Conservation (phyloP, 129 eudicot genomes). For the Erigeron canadensis region DNA sequence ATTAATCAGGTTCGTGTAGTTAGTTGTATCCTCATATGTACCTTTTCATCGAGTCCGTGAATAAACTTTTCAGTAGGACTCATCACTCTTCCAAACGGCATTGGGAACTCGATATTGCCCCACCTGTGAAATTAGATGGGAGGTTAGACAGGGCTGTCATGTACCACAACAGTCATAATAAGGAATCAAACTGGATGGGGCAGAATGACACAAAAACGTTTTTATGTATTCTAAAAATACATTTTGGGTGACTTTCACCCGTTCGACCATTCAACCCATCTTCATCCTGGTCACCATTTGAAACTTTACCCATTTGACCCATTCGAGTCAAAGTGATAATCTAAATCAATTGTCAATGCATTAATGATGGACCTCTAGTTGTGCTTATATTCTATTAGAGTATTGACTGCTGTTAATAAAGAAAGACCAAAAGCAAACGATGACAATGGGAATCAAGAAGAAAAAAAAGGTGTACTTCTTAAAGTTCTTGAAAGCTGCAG, state of each 20-base stretch:
- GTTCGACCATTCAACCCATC: too few relatives aligned
- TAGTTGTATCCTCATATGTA: constrained; percentile 8
- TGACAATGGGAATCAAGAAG: not conserved
- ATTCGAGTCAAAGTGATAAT: too few relatives aligned
- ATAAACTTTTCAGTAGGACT: constrained; percentile 77
- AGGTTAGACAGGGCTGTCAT: not conserved
- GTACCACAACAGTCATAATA: not conserved
- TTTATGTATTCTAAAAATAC: too few relatives aligned
- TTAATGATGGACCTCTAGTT: too few relatives aligned
- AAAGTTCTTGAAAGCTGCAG: constrained; percentile 87
- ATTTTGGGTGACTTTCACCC: too few relatives aligned
- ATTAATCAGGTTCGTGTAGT: too few relatives aligned
- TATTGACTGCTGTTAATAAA: not conserved
- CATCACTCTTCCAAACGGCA: constrained; percentile 88
- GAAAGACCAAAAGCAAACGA: not conserved
- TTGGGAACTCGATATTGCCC: constrained; percentile 83
- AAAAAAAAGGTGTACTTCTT: constrained; percentile 52
- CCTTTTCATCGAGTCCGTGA: constrained; percentile 87
- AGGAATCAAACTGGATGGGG: too few relatives aligned
- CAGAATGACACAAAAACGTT: too few relatives aligned
- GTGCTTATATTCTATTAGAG: too few relatives aligned
- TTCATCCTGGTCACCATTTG: too few relatives aligned
- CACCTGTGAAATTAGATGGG: constrained; percentile 41
- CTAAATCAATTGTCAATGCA: too few relatives aligned
- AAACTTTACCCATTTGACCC: too few relatives aligned